Conservation (phyloP, 495 filamentous ascomycete species). For the Penicillium lividum region DNA sequence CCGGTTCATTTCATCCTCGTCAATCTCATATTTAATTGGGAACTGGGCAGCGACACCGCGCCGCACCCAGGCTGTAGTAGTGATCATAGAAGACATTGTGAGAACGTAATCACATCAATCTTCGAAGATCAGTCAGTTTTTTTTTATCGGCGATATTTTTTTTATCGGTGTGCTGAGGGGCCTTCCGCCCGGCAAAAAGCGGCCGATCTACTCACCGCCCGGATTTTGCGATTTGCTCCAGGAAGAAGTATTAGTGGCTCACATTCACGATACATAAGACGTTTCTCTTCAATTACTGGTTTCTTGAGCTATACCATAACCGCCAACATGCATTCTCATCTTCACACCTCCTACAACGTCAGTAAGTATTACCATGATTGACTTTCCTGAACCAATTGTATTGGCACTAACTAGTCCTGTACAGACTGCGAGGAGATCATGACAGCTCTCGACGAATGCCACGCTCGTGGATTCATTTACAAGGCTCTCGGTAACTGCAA, state of each 20-base stretch:
- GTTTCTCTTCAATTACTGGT: neutral
- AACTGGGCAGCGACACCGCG: slow-evolving; percentile 91
- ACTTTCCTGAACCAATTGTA: neutral
- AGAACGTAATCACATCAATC: slow-evolving; percentile 17
- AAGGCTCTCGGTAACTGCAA: slow-evolving; percentile 90
- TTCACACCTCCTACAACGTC: slow-evolving; percentile 86
- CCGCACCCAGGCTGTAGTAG: slow-evolving; percentile 89
- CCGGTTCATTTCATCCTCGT: slow-evolving; percentile 88
- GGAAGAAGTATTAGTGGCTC: neutral
- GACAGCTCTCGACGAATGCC: slow-evolving; percentile 90
- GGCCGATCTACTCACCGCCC: slow-evolving; percentile 32
- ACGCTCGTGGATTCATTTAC: slow-evolving; percentile 86
- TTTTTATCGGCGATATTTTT: slow-evolving; percentile 36
- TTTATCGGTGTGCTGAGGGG: slow-evolving; percentile 33
- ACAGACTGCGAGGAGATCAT: slow-evolving; percentile 92
- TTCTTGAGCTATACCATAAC: neutral
- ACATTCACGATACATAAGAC: neutral
- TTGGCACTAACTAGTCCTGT: neutral
- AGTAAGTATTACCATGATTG: slow-evolving; percentile 54
- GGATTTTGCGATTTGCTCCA: slow-evolving; percentile 16
- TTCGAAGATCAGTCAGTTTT: slow-evolving; percentile 15
- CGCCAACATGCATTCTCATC: slow-evolving; percentile 84
- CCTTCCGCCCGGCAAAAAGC: slow-evolving; percentile 40
- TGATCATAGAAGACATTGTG: slow-evolving; percentile 81
- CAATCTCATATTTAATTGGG: slow-evolving; percentile 84